Evolutionary conservation across 495 filamentous ascomycete genomes (phyloP).

Genomic region (Lasiosphaeriaceae sp.): DNA sequence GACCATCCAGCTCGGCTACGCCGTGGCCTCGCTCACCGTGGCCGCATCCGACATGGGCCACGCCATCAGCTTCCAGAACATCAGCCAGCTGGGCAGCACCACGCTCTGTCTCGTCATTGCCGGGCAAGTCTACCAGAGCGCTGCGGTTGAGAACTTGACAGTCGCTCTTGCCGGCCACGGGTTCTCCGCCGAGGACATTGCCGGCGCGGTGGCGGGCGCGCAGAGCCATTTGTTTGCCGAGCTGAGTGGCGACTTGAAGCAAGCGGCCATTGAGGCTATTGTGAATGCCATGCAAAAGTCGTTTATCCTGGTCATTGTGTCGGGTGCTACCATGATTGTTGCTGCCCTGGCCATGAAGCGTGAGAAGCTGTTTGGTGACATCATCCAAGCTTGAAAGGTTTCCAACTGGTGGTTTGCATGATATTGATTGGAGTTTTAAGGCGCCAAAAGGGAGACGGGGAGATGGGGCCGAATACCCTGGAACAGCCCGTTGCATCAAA

Average conservation of each 20-base stretch:
- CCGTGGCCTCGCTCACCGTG: conserved; percentile 51
- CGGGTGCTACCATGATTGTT: conserved; percentile 43
- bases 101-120: conserved; percentile 55
- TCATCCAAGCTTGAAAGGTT: conserved; percentile 8
- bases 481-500: no score
- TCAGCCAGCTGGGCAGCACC: conserved; percentile 50
- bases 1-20: conserved; percentile 49
- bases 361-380: conserved; percentile 44
- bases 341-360: conserved; percentile 52
- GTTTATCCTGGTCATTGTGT: conserved; percentile 47
- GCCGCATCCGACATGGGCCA: conserved; percentile 32
- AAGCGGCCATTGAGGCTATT: conserved; percentile 44
- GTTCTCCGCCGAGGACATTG: conserved; percentile 31
- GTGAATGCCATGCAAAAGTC: conserved; percentile 47
- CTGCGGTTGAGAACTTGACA: conserved; percentile 27
- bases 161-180: conserved; percentile 34
- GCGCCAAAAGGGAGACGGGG: no score
- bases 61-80: conserved; percentile 51
- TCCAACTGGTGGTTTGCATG: not conserved
- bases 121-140: conserved; percentile 53
- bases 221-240: conserved; percentile 36
- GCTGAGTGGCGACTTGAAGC: conserved; percentile 30
- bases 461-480: no score
- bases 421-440: not conserved
- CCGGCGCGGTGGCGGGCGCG: conserved; percentile 46